Evolutionary conservation across 202 grass and related monocot species (phyloP).

Genomic region (Schoenoplectus tabernaemontani): DNA sequence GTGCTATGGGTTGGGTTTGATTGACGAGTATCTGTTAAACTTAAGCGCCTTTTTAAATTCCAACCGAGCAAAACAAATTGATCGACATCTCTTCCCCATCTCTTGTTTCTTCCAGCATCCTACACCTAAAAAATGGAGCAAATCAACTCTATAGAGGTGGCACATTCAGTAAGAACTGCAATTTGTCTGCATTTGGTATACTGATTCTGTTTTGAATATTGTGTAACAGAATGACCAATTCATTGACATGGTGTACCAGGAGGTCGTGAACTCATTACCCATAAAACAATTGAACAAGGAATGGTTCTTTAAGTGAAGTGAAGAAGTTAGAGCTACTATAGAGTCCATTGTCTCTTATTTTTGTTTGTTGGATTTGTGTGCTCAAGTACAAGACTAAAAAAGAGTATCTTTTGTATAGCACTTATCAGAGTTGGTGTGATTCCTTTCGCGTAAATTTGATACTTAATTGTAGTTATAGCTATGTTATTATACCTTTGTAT

Average conservation of each 20-base stretch:
- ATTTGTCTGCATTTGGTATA: neutral
- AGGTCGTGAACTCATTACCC: constrained; percentile 52
- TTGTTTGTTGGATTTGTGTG: constrained; percentile 17
- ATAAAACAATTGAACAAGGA: neutral
- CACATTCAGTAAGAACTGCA: no score
- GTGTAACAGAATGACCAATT: constrained; percentile 66
- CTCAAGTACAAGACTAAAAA: constrained; percentile 15
- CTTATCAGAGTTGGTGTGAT: constrained; percentile 6
- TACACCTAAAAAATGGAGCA: no score
- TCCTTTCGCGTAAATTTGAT: constrained; percentile 26
- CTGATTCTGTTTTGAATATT: constrained; percentile 28
- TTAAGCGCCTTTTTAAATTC: neutral
- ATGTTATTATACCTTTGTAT: constrained; percentile 18
- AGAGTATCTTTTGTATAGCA: constrained; percentile 17
- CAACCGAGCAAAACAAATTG: neutral
- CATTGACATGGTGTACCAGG: constrained; percentile 59
- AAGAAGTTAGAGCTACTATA: constrained; percentile 17
- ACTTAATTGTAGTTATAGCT: constrained; percentile 18
- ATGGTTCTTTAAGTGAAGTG: constrained; percentile 1
- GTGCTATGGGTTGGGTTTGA: no score
- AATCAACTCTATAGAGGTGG: neutral
- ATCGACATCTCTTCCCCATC: neutral
- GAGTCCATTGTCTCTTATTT: neutral
- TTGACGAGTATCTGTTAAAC: neutral
- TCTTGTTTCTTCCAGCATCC: no score